Base-by-base conservation (phyloP, 371 early-diverging fungal species). In the Haplosporangium sp. region DNA sequence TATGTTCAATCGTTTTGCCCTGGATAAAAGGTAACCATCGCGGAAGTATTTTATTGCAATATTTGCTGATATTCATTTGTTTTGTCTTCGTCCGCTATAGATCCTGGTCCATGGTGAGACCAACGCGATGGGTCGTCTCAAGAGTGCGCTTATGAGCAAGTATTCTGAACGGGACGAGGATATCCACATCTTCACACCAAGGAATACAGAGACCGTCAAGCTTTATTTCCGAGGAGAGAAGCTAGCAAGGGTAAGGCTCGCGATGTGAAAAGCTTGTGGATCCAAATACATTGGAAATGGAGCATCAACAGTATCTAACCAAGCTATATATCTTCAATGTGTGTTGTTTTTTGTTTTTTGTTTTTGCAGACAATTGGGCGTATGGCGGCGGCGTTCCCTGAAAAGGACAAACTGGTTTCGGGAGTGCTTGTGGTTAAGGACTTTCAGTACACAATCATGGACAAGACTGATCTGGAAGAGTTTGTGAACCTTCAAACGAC, bases 51-150 rank as follows among this genome's bases (percentile, higher is more conserved):
- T 8, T 6, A 16, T 2, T 38, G 18, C 13, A 42, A 14, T 12
- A n/a, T 36, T 12, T 20, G 58, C 29, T 56, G 11, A 62, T 50
- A 6, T 9, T n/a, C 20, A n/a, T n/a, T 14, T 7, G 0, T 36
- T 43, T 0, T 40, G 16, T 43, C n/a, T 38, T 48, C 37, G 16
- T 58, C 7, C 18, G 38, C 14, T 50, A 20, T 80, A 92, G 92
- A 86, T 96, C 23, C 88, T 99, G 46, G 99, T 99, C 0, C 99
- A 99, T 63, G 99, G 99, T 60, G 99, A 99, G 82, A 89, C 94
- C 14, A 99, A 97, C 81, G 95, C 96, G 38, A 99, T 99, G 99
- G 91, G 89, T n/a, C 89, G 99, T 57, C 84, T 99, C 67, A 92
- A 94, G 67, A 91, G 94, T 60, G 98, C 99, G 0, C 81, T 99